Conservation (phyloP, 225 moss, liverwort and hornwort species). For the Asterella californica region DNA sequence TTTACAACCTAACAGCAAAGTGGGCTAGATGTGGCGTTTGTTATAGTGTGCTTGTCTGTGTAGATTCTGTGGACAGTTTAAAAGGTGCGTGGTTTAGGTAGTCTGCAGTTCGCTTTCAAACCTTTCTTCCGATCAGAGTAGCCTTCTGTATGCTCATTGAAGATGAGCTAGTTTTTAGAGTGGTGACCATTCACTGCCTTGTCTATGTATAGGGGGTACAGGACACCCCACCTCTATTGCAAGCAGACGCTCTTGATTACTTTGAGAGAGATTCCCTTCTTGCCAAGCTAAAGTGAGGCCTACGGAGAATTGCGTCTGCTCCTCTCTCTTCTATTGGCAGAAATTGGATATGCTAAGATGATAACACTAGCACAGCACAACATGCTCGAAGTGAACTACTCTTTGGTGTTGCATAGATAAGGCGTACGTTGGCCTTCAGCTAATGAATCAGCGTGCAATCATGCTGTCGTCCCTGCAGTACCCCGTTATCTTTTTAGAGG, state of each 20-base stretch:
- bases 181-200: slow-evolving; percentile 2
- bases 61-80: too few species aligned
- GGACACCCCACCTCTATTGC: not conserved
- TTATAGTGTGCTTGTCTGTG: not conserved
- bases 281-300: slow-evolving; percentile 5
- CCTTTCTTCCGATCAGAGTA: not conserved
- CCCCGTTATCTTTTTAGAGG: not conserved
- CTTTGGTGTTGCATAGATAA: not conserved
- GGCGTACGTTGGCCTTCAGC: not conserved
- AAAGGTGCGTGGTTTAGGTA: not conserved
- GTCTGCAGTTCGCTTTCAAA: not conserved
- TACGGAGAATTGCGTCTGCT: slow-evolving; percentile 3
- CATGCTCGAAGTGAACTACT: slow-evolving; percentile 2
- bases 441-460: not conserved
- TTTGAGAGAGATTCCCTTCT: slow-evolving; percentile 8
- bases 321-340: not conserved
- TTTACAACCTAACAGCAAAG: not conserved
- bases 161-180: not conserved
- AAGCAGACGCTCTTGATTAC: slow-evolving; percentile 5
- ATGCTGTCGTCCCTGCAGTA: not conserved
- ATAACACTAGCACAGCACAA: slow-evolving; percentile 3
- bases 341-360: slow-evolving; percentile 6
- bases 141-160: not conserved
- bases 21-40: not conserved
- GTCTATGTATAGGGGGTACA: not conserved